phyloP scores from a whole-genome alignment of 768 basidiomycete species.

The Mycena belliarum region DNA sequence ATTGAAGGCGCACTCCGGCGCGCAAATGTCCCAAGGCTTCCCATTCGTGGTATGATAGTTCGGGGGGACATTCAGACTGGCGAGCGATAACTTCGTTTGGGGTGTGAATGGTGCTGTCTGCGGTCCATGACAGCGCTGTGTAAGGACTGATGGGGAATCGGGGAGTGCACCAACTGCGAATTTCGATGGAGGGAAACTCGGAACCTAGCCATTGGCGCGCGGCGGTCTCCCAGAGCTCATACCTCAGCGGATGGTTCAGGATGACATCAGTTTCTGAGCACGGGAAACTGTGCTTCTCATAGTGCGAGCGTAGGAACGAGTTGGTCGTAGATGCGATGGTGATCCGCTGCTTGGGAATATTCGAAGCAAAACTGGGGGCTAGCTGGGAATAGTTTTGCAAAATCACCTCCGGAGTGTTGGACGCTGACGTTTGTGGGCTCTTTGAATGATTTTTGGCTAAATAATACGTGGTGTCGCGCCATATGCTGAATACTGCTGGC shows the following conservation, averaged over 20 bases:
- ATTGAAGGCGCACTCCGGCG: conserved; percentile 45
- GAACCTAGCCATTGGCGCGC: background rate
- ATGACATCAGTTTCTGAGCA: background rate
- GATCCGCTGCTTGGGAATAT: conserved; percentile 25
- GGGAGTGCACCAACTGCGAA: conserved; percentile 30
- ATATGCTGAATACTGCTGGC: conserved; percentile 41
- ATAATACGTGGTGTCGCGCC: conserved; percentile 43
- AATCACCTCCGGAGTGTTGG: background rate
- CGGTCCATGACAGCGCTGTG: conserved; percentile 34
- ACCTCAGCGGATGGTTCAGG: conserved; percentile 8
- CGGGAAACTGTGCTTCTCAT: background rate
- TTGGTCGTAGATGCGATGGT: conserved; percentile 38
- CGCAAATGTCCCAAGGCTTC: conserved; percentile 33
- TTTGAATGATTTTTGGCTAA: background rate
- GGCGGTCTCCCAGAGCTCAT: background rate
- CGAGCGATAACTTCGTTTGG: conserved; percentile 42
- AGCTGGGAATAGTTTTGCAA: conserved; percentile 9
- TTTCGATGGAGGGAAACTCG: background rate
- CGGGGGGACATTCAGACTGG: background rate
- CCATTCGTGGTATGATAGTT: background rate
- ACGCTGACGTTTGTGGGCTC: background rate
- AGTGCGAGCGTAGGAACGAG: conserved; percentile 23
- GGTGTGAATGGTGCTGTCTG: conserved; percentile 36
- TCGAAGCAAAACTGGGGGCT: background rate
- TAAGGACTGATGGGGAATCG: conserved; percentile 35